phyloP scores from a whole-genome alignment of 1,139 yeast genomes.

The Yamadazyma friedrichii region DNA sequence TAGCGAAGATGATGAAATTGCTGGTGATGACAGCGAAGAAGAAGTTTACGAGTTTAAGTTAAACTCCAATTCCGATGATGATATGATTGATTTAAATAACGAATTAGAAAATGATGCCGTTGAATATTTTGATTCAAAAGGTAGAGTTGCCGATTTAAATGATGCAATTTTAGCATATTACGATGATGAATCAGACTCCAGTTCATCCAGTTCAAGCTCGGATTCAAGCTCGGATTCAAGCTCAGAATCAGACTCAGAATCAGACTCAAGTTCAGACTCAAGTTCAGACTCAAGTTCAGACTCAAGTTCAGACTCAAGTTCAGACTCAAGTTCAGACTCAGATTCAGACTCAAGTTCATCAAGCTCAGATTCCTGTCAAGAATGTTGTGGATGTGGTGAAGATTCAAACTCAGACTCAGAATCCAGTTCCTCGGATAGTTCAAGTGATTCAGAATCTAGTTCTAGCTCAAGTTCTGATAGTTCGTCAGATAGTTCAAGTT shows the following conservation, averaged over 20 bases:
- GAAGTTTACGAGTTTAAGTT: constrained; percentile 27
- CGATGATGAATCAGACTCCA: constrained; percentile 21
- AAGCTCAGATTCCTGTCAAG: neutral
- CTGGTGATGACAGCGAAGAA: constrained; percentile 11
- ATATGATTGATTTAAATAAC: constrained; percentile 34
- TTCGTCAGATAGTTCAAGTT: neutral
- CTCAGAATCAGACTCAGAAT: constrained; percentile 7
- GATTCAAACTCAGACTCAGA: constrained; percentile 4
- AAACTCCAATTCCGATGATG: constrained; percentile 13
- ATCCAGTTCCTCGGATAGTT: neutral
- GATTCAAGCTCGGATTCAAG: constrained; percentile 1
- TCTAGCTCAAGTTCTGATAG: constrained; percentile 1
- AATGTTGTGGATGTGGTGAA: too few relatives aligned
- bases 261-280: neutral
- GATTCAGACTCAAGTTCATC: constrained; percentile 1
- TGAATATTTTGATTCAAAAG: constrained; percentile 35
- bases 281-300: constrained; percentile 2
- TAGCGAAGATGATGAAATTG: neutral
- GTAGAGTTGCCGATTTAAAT: constrained; percentile 38
- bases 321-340: constrained; percentile 4
- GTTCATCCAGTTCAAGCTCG: constrained; percentile 4
- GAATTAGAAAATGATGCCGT: constrained; percentile 36
- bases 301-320: constrained; percentile 5
- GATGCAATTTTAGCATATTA: constrained; percentile 41
- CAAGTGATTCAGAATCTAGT: constrained; percentile 1